Percentiles rank a stretch among this genome's conserved stretches.
phyloP scores from a whole-genome alignment of 495 filamentous ascomycete genomes.

The Viridothelium virens region DNA sequence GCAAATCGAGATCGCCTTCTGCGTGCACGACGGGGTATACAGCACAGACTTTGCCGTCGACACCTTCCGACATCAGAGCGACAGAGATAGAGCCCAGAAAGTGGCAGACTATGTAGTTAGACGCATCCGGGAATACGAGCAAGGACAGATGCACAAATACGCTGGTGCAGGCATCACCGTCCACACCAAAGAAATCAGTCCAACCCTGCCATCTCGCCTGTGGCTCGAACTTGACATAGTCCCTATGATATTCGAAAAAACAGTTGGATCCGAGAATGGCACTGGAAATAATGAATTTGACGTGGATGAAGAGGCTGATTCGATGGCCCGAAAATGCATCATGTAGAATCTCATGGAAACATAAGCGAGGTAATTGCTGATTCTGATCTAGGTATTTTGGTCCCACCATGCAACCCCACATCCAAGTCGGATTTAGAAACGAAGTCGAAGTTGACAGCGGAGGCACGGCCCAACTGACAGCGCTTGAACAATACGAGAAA shows the following conservation, averaged over 20 bases:
- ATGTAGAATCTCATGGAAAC: slow-evolving; percentile 40
- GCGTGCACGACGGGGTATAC: slow-evolving; percentile 71
- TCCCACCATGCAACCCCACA: slow-evolving; percentile 61
- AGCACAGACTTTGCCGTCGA: slow-evolving; percentile 66
- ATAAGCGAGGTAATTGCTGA: slow-evolving; percentile 14
- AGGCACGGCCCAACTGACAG: slow-evolving; percentile 53
- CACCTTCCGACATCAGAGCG: slow-evolving; percentile 35
- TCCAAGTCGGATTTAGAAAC: slow-evolving; percentile 66
- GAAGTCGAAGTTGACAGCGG: slow-evolving; percentile 68
- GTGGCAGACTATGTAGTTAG: slow-evolving; percentile 28
- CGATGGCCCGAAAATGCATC: slow-evolving; percentile 74
- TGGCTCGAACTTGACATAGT: slow-evolving; percentile 77
- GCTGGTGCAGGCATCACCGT: slow-evolving; percentile 46
- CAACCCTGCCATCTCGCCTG: slow-evolving; percentile 60
- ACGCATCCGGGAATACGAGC: slow-evolving; percentile 25
- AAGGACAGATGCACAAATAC: slow-evolving; percentile 34
- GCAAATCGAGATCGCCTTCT: slow-evolving; percentile 39
- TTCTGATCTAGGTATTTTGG: slow-evolving; percentile 57
- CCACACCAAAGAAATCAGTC: slow-evolving; percentile 45
- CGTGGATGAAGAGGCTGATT: slow-evolving; percentile 79
- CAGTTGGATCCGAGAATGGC: slow-evolving; percentile 35
- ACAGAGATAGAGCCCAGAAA: slow-evolving; percentile 10
- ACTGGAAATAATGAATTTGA: slow-evolving; percentile 2
- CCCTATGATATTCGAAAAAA: slow-evolving; percentile 48
- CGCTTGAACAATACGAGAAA: slow-evolving; percentile 53